Conservation (phyloP, 805 yeast genomes). For the Starmerella apis region DNA sequence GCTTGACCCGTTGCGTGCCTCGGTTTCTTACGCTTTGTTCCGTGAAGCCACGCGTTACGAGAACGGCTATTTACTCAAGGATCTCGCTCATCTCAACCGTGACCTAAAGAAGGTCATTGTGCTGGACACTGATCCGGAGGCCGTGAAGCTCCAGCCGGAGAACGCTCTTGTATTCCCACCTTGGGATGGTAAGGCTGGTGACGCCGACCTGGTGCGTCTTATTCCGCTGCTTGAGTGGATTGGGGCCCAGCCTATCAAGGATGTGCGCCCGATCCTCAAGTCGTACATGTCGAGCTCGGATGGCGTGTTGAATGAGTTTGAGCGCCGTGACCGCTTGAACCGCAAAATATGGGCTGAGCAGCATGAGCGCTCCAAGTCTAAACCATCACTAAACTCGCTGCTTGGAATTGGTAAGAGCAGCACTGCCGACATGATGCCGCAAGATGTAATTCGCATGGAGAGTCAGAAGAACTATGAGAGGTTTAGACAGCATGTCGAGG, state of each 20-base stretch:
- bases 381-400: conserved; percentile 42
- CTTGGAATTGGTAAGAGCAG: conserved; percentile 47
- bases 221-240: conserved; percentile 91
- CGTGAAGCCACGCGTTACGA: conserved; percentile 84
- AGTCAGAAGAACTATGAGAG: conserved; percentile 82
- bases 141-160: conserved; percentile 77
- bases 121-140: conserved; percentile 65
- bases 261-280: conserved; percentile 77
- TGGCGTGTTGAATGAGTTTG: conserved; percentile 63
- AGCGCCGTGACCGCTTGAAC: conserved; percentile 61
- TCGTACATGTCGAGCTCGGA: conserved; percentile 57
- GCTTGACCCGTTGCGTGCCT: conserved; percentile 88
- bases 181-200: conserved; percentile 84
- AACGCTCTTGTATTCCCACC: conserved; percentile 76
- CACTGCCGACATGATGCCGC: conserved; percentile 58
- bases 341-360: conserved; percentile 44
- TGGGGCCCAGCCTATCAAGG: conserved; percentile 76
- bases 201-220: conserved; percentile 57
- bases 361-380: conserved; percentile 24
- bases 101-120: conserved; percentile 71
- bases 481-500: conserved; percentile 71
- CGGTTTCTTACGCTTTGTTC: conserved; percentile 73
- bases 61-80: conserved; percentile 85
- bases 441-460: conserved; percentile 80
- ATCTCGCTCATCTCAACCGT: conserved; percentile 80